Evolutionary conservation across 2,329 filamentous ascomycete genomes (phyloP).

Genomic region (Hypoxylon sp.): DNA sequence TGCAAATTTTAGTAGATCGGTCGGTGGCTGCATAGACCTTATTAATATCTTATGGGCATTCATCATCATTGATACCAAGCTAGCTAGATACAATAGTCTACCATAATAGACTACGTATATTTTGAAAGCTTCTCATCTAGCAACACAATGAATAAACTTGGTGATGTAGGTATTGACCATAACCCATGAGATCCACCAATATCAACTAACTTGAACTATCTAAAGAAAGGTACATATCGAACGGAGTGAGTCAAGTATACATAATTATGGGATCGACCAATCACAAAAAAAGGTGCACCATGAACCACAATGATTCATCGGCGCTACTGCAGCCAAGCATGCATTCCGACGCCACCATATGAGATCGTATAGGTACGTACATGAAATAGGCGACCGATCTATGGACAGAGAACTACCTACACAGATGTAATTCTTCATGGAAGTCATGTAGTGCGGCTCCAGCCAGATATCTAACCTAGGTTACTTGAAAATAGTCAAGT

Average conservation of each 20-base stretch:
- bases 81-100: no score
- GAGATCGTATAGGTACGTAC: slow-evolving; percentile 20
- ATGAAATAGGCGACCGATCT: slow-evolving; percentile 1
- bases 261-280: slow-evolving; percentile 39
- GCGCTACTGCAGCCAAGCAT: slow-evolving; percentile 42
- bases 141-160: background rate
- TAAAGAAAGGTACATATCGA: background rate
- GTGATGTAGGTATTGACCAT: background rate
- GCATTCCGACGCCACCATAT: slow-evolving; percentile 18
- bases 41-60: background rate
- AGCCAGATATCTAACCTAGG: background rate
- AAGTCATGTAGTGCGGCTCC: slow-evolving; percentile 9
- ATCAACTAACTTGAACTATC: background rate
- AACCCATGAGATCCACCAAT: background rate
- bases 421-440: background rate
- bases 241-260: slow-evolving; percentile 24
- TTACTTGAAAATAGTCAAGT: background rate
- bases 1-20: slow-evolving; percentile 63
- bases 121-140: background rate
- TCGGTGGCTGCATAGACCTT: slow-evolving; percentile 38
- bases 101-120: background rate
- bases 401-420: background rate
- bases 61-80: background rate
- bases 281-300: slow-evolving; percentile 20
- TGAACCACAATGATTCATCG: slow-evolving; percentile 52